Percentiles rank a stretch among this genome's conserved stretches.
Evolutionary conservation across 352 stramenopile species (phyloP).

Genomic region (Pythium phragmitis): DNA sequence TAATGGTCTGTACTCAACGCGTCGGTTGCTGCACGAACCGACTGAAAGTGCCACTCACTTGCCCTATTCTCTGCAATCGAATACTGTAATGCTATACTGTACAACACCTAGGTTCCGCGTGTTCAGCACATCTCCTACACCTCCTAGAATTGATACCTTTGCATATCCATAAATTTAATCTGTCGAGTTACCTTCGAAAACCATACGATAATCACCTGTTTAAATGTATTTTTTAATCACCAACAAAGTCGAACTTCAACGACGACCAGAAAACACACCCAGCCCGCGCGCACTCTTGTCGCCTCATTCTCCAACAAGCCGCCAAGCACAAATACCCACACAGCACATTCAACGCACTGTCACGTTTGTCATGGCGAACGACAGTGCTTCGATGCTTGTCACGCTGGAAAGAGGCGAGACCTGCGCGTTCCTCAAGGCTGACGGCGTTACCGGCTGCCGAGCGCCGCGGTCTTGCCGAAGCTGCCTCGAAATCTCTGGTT

Average conservation of each 20-base stretch:
- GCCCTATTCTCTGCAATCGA: background rate
- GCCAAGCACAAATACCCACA: background rate
- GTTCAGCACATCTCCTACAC: background rate
- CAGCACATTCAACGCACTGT: background rate
- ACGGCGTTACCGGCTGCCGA: constrained; percentile 2
- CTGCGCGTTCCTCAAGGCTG: constrained; percentile 4
- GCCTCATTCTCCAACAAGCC: background rate
- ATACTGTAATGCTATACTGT: background rate
- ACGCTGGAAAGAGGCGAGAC: constrained; percentile 6
- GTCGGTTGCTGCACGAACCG: background rate
- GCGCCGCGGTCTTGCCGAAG: constrained; percentile 10
- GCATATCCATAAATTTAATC: background rate
- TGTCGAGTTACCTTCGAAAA: background rate
- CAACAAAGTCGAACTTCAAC: background rate
- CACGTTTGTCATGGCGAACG: background rate
- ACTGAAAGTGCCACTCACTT: background rate
- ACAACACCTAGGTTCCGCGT: background rate
- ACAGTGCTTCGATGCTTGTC: background rate
- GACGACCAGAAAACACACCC: background rate
- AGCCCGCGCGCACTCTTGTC: background rate
- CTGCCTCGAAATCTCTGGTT: constrained; percentile 13
- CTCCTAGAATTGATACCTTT: background rate
- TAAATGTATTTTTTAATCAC: background rate
- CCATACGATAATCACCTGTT: background rate
- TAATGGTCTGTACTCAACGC: background rate